Percentiles rank a stretch among this genome's conserved stretches.
phyloP scores from a whole-genome alignment of 306 rosid genomes.

The Ormosia semicastrata region DNA sequence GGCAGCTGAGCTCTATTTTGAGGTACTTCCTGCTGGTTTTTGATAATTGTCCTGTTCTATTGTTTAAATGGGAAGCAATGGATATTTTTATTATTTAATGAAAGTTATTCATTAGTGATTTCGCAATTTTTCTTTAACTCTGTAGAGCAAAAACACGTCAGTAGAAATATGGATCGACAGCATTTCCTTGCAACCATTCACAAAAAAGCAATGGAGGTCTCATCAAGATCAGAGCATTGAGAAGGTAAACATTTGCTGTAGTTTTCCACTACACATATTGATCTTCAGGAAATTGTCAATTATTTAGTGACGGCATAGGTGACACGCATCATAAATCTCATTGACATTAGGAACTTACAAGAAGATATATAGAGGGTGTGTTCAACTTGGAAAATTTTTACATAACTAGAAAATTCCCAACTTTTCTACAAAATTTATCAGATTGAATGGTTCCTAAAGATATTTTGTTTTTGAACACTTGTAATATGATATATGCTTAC shows the following conservation, averaged over 20 bases:
- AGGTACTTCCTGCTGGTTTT: slow-evolving; percentile 40
- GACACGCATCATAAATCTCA: background rate
- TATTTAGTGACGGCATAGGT: background rate
- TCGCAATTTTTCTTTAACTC: background rate
- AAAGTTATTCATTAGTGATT: background rate
- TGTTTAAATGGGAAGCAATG: background rate
- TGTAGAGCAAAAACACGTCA: slow-evolving; percentile 50
- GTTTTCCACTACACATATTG: background rate
- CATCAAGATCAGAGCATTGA: slow-evolving; percentile 57
- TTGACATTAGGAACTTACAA: background rate
- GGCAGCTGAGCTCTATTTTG: slow-evolving; percentile 56
- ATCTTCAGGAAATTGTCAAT: background rate
- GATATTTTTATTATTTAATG: background rate
- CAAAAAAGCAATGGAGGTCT: slow-evolving; percentile 54
- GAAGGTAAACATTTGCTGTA: slow-evolving; percentile 30
- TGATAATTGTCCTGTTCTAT: background rate
- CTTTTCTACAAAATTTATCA: background rate
- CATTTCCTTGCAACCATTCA: slow-evolving; percentile 72
- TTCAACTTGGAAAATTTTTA: background rate
- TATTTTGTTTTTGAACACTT: background rate
- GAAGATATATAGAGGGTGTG: too few relatives aligned
- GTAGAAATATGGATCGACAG: slow-evolving; percentile 69
- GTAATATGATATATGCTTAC: background rate
- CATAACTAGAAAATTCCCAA: background rate
- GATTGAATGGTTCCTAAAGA: background rate